Conservation (phyloP, 2,329 filamentous ascomycete species). For the Trichoderma koningiopsis region DNA sequence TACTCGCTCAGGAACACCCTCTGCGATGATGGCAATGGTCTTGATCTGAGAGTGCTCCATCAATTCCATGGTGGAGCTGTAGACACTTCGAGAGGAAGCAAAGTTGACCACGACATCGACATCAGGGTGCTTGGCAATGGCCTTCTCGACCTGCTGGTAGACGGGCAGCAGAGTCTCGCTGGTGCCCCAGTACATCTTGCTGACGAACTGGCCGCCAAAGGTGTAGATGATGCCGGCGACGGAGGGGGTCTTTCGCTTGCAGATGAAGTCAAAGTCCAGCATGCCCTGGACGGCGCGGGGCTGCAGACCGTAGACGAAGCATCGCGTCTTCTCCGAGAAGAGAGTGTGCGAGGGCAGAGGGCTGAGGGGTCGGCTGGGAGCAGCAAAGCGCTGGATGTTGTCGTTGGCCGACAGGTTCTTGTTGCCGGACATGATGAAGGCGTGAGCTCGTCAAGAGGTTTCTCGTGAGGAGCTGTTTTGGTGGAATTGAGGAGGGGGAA, state of each 20-base stretch:
- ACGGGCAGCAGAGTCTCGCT: constrained; percentile 98
- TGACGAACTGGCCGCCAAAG: constrained; percentile 99
- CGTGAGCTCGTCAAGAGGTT: constrained; percentile 26
- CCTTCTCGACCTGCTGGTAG: constrained; percentile 92
- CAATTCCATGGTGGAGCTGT: constrained; percentile 97
- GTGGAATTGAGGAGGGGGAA: constrained; percentile 20
- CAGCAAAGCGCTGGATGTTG: constrained; percentile 95
- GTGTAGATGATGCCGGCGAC: constrained; percentile 99
- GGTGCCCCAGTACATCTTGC: constrained; percentile 99
- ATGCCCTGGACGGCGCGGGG: constrained; percentile 88
- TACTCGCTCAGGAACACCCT: constrained; percentile 97
- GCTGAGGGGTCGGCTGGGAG: constrained; percentile 89
- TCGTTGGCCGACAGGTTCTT: constrained; percentile 80
- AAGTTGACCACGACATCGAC: constrained; percentile 99
- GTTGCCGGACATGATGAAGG: constrained; percentile 53
- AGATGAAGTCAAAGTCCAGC: constrained; percentile 99
- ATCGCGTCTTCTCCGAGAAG: constrained; percentile 99
- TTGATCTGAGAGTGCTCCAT: constrained; percentile 97
- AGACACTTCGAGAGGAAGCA: constrained; percentile 97
- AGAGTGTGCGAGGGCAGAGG: constrained; percentile 85
- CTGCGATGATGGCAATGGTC: constrained; percentile 98
- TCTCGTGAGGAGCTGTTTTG: constrained; percentile 36
- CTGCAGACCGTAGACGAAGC: constrained; percentile 99
- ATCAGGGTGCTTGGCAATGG: constrained; percentile 92
- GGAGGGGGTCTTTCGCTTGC: constrained; percentile 95